Evolutionary conservation across 129 eudicot genomes (phyloP).

Genomic region (Sambucus nigra): DNA sequence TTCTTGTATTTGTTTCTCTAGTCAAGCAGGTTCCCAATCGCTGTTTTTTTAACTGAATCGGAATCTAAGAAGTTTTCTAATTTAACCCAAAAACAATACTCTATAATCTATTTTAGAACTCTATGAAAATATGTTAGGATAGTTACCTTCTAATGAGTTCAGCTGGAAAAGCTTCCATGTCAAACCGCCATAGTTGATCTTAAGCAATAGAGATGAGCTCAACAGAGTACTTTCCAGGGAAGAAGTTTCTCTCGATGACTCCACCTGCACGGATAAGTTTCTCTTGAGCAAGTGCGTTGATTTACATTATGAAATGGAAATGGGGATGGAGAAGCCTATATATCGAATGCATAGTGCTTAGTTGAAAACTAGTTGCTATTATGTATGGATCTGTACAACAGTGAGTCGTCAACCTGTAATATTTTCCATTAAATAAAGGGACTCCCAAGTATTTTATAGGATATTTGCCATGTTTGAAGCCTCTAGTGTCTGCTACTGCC

Average conservation of each 20-base stretch:
- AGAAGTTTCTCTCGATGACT: slow-evolving; percentile 36
- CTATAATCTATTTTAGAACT: no score
- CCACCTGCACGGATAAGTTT: slow-evolving; percentile 49
- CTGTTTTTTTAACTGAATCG: no score
- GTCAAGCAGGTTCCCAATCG: no score
- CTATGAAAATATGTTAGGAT: no score
- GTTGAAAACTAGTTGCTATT: slow-evolving; percentile 60
- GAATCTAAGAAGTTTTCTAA: no score
- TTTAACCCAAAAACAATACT: no score
- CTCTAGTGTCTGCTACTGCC: no score
- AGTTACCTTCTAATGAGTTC: slow-evolving; percentile 56
- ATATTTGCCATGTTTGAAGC: no score
- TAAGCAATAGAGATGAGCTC: slow-evolving; percentile 53
- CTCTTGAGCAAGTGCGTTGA: slow-evolving; percentile 57
- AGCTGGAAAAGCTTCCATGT: slow-evolving; percentile 52
- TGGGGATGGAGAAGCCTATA: slow-evolving; percentile 52
- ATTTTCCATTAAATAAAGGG: no score
- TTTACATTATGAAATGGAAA: slow-evolving; percentile 72
- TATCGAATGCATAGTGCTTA: slow-evolving; percentile 73
- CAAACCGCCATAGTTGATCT: slow-evolving; percentile 60
- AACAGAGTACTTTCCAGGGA: slow-evolving; percentile 45
- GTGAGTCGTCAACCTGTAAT: slow-evolving; percentile 77
- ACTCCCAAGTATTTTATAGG: no score
- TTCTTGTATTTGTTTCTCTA: no score
- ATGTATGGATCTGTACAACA: slow-evolving; percentile 62